These are phyloP conservation scores for Tolypocladium inflatum DNA, from an alignment of 2,329 filamentous ascomycete genomes.

Conservation along the genomic window DNA sequence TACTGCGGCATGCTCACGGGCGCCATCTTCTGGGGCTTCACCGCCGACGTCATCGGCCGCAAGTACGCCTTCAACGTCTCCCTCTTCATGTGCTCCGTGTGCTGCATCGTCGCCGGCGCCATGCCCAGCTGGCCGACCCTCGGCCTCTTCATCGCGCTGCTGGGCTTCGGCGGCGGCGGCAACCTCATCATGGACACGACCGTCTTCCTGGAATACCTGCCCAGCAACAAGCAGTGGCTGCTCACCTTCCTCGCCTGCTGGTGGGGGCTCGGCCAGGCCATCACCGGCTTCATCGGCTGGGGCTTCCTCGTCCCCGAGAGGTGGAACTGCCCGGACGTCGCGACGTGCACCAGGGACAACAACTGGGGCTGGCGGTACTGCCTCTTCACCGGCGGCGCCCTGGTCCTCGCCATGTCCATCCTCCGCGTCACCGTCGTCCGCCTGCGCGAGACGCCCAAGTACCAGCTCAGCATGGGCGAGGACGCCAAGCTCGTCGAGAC, in stretches of 20 bases:
- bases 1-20: slow-evolving; percentile 48
- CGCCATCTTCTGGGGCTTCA: slow-evolving; percentile 59
- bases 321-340: slow-evolving; percentile 28
- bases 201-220: slow-evolving; percentile 43
- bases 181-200: slow-evolving; percentile 42
- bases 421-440: slow-evolving; percentile 35
- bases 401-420: slow-evolving; percentile 34
- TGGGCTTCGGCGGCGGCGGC: slow-evolving; percentile 50
- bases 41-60: slow-evolving; percentile 58
- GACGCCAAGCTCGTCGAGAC: slow-evolving; percentile 39
- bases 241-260: slow-evolving; percentile 35
- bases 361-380: slow-evolving; percentile 43
- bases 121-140: slow-evolving; percentile 58
- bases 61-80: slow-evolving; percentile 60
- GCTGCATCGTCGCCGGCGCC: slow-evolving; percentile 52
- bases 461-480: slow-evolving; percentile 33
- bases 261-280: slow-evolving; percentile 43
- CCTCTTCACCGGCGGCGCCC: slow-evolving; percentile 33
- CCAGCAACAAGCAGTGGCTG: slow-evolving; percentile 36
- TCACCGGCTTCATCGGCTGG: slow-evolving; percentile 35
- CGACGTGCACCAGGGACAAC: slow-evolving; percentile 33
- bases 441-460: slow-evolving; percentile 39
- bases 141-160: slow-evolving; percentile 52
- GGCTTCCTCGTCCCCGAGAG: slow-evolving; percentile 38
- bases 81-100: slow-evolving; percentile 51